These are phyloP conservation scores for Ananas comosus DNA, from an alignment of 176 grass and related monocot genomes.

Conservation along the genomic window DNA sequence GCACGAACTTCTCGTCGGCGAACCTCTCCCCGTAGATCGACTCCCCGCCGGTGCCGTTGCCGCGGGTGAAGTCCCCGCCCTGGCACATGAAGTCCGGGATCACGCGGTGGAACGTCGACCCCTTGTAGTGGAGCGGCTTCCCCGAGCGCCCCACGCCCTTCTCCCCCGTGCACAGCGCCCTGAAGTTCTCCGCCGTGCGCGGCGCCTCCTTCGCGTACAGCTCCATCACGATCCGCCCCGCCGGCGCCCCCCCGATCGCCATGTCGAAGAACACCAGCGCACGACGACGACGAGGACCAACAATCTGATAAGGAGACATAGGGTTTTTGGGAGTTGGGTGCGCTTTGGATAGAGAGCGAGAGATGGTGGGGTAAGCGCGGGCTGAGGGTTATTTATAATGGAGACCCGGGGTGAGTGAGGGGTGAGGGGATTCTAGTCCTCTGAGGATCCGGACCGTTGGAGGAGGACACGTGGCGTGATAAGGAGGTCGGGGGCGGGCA, in stretches of 20 bases:
- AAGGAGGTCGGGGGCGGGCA: neutral
- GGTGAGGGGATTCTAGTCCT: neutral
- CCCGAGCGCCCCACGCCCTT: neutral
- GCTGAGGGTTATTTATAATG: neutral
- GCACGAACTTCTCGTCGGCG: conserved; percentile 26
- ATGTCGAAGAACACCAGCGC: conserved; percentile 32
- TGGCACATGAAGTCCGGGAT: conserved; percentile 51
- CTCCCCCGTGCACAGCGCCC: conserved; percentile 39
- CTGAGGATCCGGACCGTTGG: neutral
- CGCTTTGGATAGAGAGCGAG: neutral
- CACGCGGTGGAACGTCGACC: conserved; percentile 36
- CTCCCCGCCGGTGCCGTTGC: conserved; percentile 49
- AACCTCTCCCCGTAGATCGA: conserved; percentile 25
- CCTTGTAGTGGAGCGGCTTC: conserved; percentile 31
- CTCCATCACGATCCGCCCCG: conserved; percentile 33
- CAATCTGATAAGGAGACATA: neutral
- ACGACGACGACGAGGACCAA: neutral
- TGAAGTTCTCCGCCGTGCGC: conserved; percentile 40
- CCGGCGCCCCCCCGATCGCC: conserved; percentile 5
- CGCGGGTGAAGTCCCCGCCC: no score
- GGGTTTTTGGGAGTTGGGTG: neutral
- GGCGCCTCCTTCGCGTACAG: conserved; percentile 30
- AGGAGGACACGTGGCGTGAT: neutral
- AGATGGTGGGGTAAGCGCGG: neutral
- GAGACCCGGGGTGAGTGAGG: neutral